A percentile compares a stretch with the other conserved stretches of the same genome.
Conservation (phyloP, 2,329 filamentous ascomycete species). For the Fusarium sp. region DNA sequence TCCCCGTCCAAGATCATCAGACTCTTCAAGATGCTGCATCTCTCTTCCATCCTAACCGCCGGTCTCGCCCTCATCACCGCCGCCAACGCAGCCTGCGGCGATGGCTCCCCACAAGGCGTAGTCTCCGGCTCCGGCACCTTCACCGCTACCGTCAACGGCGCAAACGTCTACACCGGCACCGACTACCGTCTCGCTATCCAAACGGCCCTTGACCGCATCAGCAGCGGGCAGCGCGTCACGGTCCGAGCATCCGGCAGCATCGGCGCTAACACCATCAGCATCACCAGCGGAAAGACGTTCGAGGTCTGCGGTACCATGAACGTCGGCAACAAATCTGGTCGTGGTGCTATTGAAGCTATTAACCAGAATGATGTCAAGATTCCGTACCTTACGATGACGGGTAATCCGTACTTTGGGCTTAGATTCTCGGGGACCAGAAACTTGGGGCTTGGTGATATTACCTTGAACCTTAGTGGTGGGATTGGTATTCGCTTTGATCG, state of each 20-base stretch:
- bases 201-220: constrained; percentile 61
- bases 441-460: constrained; percentile 61
- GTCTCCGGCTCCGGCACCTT: constrained; percentile 60
- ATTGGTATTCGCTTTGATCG: constrained; percentile 67
- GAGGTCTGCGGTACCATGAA: constrained; percentile 68
- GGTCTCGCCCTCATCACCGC: constrained; percentile 53
- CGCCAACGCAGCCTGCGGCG: constrained; percentile 57
- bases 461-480: constrained; percentile 63
- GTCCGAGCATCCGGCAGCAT: constrained; percentile 65
- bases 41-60: constrained; percentile 49
- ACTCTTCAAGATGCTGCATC: constrained; percentile 45
- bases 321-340: constrained; percentile 51
- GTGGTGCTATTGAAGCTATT: constrained; percentile 63
- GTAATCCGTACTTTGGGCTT: constrained; percentile 66
- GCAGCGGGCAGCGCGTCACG: constrained; percentile 61
- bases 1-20: neutral
- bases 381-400: constrained; percentile 66
- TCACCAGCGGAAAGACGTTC: constrained; percentile 64
- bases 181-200: constrained; percentile 66
- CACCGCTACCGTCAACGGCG: constrained; percentile 55
- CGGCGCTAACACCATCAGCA: constrained; percentile 60
- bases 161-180: constrained; percentile 59
- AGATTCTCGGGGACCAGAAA: constrained; percentile 62
- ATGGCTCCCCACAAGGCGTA: constrained; percentile 55
- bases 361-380: constrained; percentile 60